phyloP scores from a whole-genome alignment of 2,329 filamentous ascomycete genomes.

The Fusarium sterilihyphosum region DNA sequence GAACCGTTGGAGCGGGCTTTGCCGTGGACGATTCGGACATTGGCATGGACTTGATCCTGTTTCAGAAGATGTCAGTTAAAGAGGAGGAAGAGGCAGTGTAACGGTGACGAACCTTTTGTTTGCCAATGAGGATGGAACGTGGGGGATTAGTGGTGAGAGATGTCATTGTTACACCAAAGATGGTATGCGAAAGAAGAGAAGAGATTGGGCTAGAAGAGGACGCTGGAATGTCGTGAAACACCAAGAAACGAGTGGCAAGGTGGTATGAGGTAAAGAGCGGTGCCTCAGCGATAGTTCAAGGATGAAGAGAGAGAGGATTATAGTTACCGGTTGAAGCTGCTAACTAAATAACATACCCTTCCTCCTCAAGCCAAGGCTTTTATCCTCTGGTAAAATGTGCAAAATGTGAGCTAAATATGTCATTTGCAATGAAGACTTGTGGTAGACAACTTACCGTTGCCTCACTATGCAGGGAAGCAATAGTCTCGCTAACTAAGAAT shows the following conservation, averaged over 20 bases:
- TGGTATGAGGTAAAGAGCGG: neutral
- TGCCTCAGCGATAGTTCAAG: neutral
- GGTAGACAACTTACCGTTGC: neutral
- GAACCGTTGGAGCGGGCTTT: neutral
- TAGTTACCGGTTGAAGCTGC: neutral
- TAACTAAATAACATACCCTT: neutral
- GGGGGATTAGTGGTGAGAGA: neutral
- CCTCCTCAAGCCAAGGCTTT: neutral
- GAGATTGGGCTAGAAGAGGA: no score
- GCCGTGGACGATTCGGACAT: neutral
- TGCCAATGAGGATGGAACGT: neutral
- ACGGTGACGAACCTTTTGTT: neutral
- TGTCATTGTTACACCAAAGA: neutral
- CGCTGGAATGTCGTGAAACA: neutral
- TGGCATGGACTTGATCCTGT: neutral
- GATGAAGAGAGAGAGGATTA: neutral
- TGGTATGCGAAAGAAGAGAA: neutral
- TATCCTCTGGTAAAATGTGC: no score
- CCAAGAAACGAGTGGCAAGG: neutral
- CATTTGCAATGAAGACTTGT: neutral
- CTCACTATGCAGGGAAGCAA: neutral
- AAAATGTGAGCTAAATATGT: neutral
- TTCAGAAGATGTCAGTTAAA: rapidly evolving
- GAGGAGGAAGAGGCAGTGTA: neutral
- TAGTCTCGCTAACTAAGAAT: neutral